phyloP scores from a whole-genome alignment of 495 filamentous ascomycete genomes.

The Neurospora hispaniola region DNA sequence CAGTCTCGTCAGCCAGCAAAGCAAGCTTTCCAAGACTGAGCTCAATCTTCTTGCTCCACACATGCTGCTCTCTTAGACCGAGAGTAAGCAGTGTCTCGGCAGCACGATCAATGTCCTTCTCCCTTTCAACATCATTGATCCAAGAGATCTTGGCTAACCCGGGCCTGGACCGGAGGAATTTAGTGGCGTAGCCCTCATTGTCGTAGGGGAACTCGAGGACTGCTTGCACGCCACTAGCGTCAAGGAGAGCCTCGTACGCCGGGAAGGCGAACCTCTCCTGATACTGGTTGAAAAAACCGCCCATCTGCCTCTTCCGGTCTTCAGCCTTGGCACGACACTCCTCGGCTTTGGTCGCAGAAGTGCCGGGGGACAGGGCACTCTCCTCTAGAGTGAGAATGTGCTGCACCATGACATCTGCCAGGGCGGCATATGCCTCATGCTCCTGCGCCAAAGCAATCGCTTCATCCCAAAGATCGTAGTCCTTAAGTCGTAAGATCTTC shows the following conservation, averaged over 20 bases:
- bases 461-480: constrained; percentile 55
- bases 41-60: constrained; percentile 86
- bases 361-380: constrained; percentile 9
- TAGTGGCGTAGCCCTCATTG: constrained; percentile 56
- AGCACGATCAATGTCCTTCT: constrained; percentile 61
- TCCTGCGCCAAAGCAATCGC: constrained; percentile 66
- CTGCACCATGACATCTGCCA: constrained; percentile 48
- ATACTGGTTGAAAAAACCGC: constrained; percentile 60
- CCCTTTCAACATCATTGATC: constrained; percentile 80
- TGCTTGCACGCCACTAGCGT: constrained; percentile 48
- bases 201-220: constrained; percentile 56
- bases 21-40: constrained; percentile 80
- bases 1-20: constrained; percentile 48
- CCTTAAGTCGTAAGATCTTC: constrained; percentile 43
- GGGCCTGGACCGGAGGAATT: constrained; percentile 59
- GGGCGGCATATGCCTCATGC: constrained; percentile 55
- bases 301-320: constrained; percentile 29
- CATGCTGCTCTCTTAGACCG: constrained; percentile 57
- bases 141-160: constrained; percentile 70
- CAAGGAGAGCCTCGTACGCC: constrained; percentile 66
- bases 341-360: constrained; percentile 14
- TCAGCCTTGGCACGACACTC: constrained; percentile 19
- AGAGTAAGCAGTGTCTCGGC: constrained; percentile 53
- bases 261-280: constrained; percentile 69
- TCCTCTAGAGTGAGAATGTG: constrained; percentile 26